Evolutionary conservation across 192 early-diverging fungal species (phyloP), one percentile per base, ranked within the genome.

Genomic region (Coemansia sp.): DNA sequence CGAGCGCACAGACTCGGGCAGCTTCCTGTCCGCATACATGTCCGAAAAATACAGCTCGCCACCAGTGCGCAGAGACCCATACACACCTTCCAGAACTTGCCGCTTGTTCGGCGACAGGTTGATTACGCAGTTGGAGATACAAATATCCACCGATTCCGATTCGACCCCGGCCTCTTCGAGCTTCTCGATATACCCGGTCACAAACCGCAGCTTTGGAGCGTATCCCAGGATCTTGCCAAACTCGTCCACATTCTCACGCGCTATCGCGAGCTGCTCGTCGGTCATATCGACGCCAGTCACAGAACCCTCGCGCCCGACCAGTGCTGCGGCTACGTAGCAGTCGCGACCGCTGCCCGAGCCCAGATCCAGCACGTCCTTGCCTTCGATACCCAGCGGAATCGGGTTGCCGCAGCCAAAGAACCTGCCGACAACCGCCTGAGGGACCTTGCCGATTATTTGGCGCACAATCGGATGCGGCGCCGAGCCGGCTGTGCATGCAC

Each of bases 201-300:
- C 53, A 32, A 78, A 71, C 49, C 52, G 42, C 38, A 78, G 59
- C 28, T 70, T 49, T 20, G 75, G 75, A 52, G 49, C 29, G 53
- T 63, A 78, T 26, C 75, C 75, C 38, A 78, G 69, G 50, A 15
- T 64, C 58, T 53, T 20, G 30, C 46, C 58, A 20, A 51, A 63
- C 36, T 58, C 58, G 2, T 20, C 20, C 4, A 75, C 39, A 15
- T 40, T 43, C 20, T 60, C 63, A 15, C 62, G 62, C 11, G 76
- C 76, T 14, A 61, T 54, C 2, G 39, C 43, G 46, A 79, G 62
- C 54, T 70, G 65, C 62, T 79, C 76, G 47, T 73, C 76, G 15
- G 76, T 79, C 76, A 79, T 79, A 40, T 79, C 76, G 2, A 79
- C 48, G 21, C 76, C 76, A 8, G 52, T 65, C n/a, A 79, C 76